Evolutionary conservation across 2,329 filamentous ascomycete genomes (phyloP).

Genomic region (Trichophyton simii): DNA sequence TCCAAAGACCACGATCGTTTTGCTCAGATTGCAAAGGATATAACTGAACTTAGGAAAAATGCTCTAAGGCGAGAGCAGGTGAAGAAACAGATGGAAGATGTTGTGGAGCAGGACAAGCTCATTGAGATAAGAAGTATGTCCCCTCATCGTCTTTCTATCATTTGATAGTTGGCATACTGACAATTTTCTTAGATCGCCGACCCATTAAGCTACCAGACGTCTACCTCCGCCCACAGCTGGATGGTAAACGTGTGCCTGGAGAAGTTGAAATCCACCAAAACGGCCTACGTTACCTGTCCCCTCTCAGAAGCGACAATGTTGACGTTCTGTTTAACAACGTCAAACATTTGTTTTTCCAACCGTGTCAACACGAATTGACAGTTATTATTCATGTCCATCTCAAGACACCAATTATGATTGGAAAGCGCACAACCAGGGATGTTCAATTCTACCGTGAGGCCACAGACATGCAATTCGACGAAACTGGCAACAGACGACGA

Average conservation of each 20-base stretch:
- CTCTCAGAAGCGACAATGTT: conserved; percentile 68
- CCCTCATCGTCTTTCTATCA: not conserved
- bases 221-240: conserved; percentile 86
- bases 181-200: conserved; percentile 55
- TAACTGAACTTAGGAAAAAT: conserved; percentile 92
- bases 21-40: conserved; percentile 80
- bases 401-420: conserved; percentile 95
- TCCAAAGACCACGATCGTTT: conserved; percentile 82
- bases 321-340: conserved; percentile 97
- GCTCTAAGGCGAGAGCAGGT: conserved; percentile 86
- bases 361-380: conserved; percentile 88
- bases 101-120: conserved; percentile 96
- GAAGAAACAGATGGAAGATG: conserved; percentile 99
- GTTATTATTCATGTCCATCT: conserved; percentile 97
- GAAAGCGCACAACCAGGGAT: conserved; percentile 98
- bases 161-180: conserved; percentile 27
- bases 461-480: conserved; percentile 96
- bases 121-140: conserved; percentile 76
- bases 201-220: conserved; percentile 85
- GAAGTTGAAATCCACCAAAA: conserved; percentile 98
- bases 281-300: conserved; percentile 86
- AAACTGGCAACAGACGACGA: conserved; percentile 93
- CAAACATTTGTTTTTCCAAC: conserved; percentile 97
- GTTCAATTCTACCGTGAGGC: conserved; percentile 97
- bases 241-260: conserved; percentile 91